Base-by-base conservation (phyloP, 805 yeast genomes). In the Metschnikowia anglica region DNA sequence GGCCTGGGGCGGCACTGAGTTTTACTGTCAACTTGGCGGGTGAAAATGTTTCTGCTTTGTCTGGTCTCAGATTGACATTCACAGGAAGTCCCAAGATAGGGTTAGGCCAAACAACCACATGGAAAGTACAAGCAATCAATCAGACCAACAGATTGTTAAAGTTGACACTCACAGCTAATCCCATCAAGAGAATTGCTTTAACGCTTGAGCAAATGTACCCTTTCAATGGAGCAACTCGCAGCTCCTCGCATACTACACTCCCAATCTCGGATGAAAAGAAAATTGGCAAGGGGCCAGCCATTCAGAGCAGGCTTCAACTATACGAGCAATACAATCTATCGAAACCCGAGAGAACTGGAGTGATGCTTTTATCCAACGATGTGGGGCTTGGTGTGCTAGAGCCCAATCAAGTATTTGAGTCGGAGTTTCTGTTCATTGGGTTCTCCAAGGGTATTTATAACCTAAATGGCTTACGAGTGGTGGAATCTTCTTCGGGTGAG, bases 91-190 rank as follows among this genome's bases (percentile, higher is more conserved):
- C 83, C 5, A 69, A 73, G 30, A 80, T 83, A 4, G 67, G 70
- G 50, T 61, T 83, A 8, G 91, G 93, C 2, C 74, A 77, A 30
- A 67, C 71, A 2, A 78, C 77, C 56, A 73, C 69, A 41, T 81
- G 90, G 85, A 73, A 73, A 36, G 69, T 86, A 11, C 85, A 80
- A 52, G 80, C 84, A 1, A 73, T 83, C 39, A 86, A 86, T 64
- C 73, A 72, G 46, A 74, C 85, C 1, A 51, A 62, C n/a, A 70
- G 70, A 18, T 56, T 70, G 13, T 62, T 83, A 47, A 75, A 77
- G 41, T 58, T 85, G 34, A 70, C 85, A 3, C 62, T 85, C 41
- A 41, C 64, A 53, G 60, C 62, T 16, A 66, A 30, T 9, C 35
- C 44, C 20, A 34, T 16, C 27, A 19, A 41, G 39, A 16, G 24